Percentiles rank a stretch among this genome's conserved stretches.
phyloP scores from a whole-genome alignment of 2,329 filamentous ascomycete species.

The Xylariaceae sp. region DNA sequence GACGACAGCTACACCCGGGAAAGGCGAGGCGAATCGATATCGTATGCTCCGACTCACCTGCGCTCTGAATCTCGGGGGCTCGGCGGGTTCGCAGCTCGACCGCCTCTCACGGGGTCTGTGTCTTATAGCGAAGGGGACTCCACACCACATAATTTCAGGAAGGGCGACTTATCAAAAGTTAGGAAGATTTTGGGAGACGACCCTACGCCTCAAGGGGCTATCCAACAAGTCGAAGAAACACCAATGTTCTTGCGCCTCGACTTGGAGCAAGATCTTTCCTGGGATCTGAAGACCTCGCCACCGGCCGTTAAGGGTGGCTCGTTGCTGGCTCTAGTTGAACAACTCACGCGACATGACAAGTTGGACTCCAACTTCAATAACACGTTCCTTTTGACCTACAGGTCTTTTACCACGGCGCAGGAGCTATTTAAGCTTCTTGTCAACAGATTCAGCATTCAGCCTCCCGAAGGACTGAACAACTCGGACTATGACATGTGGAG shows the following conservation, averaged over 20 bases:
- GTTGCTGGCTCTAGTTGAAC: conserved; percentile 83
- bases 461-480: conserved; percentile 72
- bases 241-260: conserved; percentile 84
- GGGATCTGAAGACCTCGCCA: conserved; percentile 75
- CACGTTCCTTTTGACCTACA: conserved; percentile 94
- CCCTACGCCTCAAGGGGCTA: conserved; percentile 43
- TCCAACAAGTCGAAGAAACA: conserved; percentile 64
- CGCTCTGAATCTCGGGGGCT: conserved; percentile 50
- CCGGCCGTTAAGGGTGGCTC: conserved; percentile 85
- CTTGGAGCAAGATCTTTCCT: conserved; percentile 82
- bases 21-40: conserved; percentile 54
- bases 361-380: conserved; percentile 95
- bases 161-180: conserved; percentile 60
- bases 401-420: conserved; percentile 85
- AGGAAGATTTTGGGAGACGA: conserved; percentile 65
- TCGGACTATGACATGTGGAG: conserved; percentile 83
- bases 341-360: conserved; percentile 92
- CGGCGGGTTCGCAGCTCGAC: conserved; percentile 34
- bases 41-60: conserved; percentile 51
- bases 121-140: conserved; percentile 62
- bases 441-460: conserved; percentile 87
- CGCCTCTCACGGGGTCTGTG: conserved; percentile 49
- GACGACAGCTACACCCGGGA: conserved; percentile 43
- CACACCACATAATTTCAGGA: conserved; percentile 48
- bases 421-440: conserved; percentile 93